A percentile compares a stretch with the other conserved stretches of the same genome.
phyloP scores from a whole-genome alignment of 306 rosid genomes.

The Casuarina equisetifolia region DNA sequence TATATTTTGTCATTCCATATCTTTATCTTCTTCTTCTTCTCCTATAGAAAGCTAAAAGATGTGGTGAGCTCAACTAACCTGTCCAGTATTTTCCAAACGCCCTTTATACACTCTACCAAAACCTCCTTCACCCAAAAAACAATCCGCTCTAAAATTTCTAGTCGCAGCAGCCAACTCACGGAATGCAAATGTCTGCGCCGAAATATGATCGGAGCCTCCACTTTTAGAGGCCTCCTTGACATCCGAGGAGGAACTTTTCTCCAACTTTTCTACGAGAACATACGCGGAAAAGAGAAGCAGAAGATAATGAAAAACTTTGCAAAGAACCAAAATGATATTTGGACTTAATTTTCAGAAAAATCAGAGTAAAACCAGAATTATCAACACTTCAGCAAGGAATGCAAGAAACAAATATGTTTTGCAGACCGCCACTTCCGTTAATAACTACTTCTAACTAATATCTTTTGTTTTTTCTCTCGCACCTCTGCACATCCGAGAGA shows the following conservation, averaged over 20 bases:
- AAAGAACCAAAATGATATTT: neutral
- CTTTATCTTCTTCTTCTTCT: slow-evolving; percentile 14
- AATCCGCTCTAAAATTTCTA: slow-evolving; percentile 76
- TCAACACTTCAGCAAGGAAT: neutral
- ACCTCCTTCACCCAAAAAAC: slow-evolving; percentile 91
- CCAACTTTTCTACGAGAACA: slow-evolving; percentile 47
- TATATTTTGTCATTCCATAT: neutral
- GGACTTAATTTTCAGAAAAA: neutral
- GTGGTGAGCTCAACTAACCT: slow-evolving; percentile 49
- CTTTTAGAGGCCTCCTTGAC: slow-evolving; percentile 47
- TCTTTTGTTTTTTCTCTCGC: no score
- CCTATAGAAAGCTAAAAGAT: neutral
- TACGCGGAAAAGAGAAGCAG: slow-evolving; percentile 18
- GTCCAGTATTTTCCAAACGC: slow-evolving; percentile 64
- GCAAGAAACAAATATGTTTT: neutral
- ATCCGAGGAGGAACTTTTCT: slow-evolving; percentile 51
- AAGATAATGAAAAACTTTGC: neutral
- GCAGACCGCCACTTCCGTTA: no score
- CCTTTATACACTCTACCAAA: slow-evolving; percentile 94
- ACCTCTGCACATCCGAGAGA: no score
- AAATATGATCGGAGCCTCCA: slow-evolving; percentile 71
- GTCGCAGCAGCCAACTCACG: slow-evolving; percentile 94
- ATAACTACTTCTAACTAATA: no score
- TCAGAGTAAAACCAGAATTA: neutral
- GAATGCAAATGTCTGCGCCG: slow-evolving; percentile 81